Base-by-base conservation (phyloP, 148 eudicot genomes). In the Nepenthes gracilis region DNA sequence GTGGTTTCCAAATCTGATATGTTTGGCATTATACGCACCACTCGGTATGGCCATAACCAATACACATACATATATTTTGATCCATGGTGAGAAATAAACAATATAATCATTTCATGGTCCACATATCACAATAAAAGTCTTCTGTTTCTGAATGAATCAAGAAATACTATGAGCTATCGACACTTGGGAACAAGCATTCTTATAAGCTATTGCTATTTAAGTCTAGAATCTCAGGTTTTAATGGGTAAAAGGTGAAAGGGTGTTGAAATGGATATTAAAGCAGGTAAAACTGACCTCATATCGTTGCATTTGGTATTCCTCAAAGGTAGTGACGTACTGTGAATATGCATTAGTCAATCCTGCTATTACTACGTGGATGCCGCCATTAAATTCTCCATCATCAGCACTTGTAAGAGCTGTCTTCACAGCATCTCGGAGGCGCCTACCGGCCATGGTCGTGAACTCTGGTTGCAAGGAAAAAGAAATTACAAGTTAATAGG, bases 381-480 rank as follows among this genome's bases (percentile, higher is more conserved):
- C 77, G 23, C 61, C 71, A 15, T 73, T 77, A 37, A 83, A 88
- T 62, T 77, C 83, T 64, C 72, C 76, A 64, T 62, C 55, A 49
- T 75, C 56, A 55, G 73, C 76, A 68, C 74, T 80, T 1, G 64
- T 75, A 14, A 90, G 87, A 36, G 78, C 86, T 4, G 66, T 63
- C 74, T 59, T 81, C 51, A 92, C 85, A 63, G 98, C 98, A 77
- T 92, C 98, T 60, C 98, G 83, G 33, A 92, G 90, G 58, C 98
- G 86, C 74, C 98, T 83, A 60, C 98, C 98, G 58, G 98, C 90
- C 98, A 92, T 92, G 56, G 98, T 88, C 56, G 98, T 85, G 83
- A 89, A 89, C 68, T 89, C 96, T 89, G 70, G 12, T 37, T 47
- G 56, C 15, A 59, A 15, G 69, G 61, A 33, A 57, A 23, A 23